A percentile compares a stretch with the other conserved stretches of the same genome.
These are phyloP conservation scores for Euptelea pleiosperma DNA, from an alignment of 164 flowering plant genomes.

Conservation along the genomic window DNA sequence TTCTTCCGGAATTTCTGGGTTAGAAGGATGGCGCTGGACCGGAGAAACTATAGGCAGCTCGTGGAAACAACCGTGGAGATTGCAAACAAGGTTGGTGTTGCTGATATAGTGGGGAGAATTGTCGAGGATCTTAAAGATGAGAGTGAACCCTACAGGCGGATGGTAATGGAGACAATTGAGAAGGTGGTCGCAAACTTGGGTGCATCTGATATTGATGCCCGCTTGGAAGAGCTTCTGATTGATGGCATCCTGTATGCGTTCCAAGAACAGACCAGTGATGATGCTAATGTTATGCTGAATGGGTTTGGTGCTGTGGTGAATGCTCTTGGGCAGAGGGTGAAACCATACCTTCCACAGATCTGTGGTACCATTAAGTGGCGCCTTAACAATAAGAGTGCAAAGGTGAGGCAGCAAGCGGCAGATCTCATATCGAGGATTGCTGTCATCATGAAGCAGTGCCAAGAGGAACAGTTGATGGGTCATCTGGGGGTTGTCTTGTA, in stretches of 20 bases:
- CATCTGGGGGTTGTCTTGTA: conserved; percentile 97
- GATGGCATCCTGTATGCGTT: conserved; percentile 97
- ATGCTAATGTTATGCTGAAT: conserved; percentile 98
- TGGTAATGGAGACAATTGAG: conserved; percentile 99
- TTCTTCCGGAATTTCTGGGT: conserved; percentile 95
- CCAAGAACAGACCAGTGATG: conserved; percentile 99
- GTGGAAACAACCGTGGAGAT: conserved; percentile 98
- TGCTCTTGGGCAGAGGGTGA: conserved; percentile 91
- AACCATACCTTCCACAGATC: conserved; percentile 96
- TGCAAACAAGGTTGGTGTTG: conserved; percentile 95
- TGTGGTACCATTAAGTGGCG: conserved; percentile 99
- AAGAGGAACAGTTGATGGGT: conserved; percentile 98
- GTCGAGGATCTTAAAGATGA: conserved; percentile 99
- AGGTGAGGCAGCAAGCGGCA: conserved; percentile 98
- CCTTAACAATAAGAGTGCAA: conserved; percentile 95
- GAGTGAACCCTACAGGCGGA: conserved; percentile 95
- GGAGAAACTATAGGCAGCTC: conserved; percentile 90
- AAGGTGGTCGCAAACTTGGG: conserved; percentile 94
- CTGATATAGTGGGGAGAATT: conserved; percentile 89
- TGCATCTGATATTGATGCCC: conserved; percentile 91
- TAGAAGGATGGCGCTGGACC: conserved; percentile 94
- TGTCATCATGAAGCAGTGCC: conserved; percentile 97
- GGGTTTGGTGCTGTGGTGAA: conserved; percentile 99
- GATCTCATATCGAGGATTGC: conserved; percentile 98
- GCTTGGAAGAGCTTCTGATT: conserved; percentile 89